A percentile compares a stretch with the other conserved stretches of the same genome.
Evolutionary conservation across 23 red algal genomes (phyloP).

Genomic region (Gracilaria domingensis): DNA sequence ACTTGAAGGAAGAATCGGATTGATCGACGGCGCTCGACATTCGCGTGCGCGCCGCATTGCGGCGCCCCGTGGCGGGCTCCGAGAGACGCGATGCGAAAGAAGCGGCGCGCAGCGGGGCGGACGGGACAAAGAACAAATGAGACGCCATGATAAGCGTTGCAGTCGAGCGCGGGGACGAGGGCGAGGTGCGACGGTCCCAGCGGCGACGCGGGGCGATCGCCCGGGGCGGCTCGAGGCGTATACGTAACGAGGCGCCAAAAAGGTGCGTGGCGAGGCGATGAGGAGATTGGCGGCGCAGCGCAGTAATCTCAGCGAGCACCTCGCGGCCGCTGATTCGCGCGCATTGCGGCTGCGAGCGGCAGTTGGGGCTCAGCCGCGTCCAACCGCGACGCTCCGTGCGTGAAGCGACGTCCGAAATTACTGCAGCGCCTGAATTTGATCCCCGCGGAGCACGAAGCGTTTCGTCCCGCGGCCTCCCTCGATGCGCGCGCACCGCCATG

Average conservation of each 20-base stretch:
- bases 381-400: neutral
- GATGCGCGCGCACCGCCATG: neutral
- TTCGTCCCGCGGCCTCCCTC: neutral
- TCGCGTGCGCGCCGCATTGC: neutral
- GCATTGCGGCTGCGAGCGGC: neutral
- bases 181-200: neutral
- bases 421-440: too few species aligned
- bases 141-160: neutral
- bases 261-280: neutral
- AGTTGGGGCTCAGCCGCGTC: neutral
- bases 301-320: constrained; percentile 35
- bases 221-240: too few species aligned
- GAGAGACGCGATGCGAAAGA: constrained; percentile 2
- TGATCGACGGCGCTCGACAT: neutral
- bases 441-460: neutral
- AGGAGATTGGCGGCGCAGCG: neutral
- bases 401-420: neutral
- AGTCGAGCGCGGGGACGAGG: neutral
- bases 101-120: constrained; percentile 13
- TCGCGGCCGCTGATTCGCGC: constrained; percentile 9
- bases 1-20: neutral
- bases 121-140: constrained; percentile 12
- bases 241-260: neutral
- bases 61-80: neutral
- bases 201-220: too few species aligned